Base-by-base conservation (phyloP, 768 basidiomycete species). In the Agaricus subrufescens region DNA sequence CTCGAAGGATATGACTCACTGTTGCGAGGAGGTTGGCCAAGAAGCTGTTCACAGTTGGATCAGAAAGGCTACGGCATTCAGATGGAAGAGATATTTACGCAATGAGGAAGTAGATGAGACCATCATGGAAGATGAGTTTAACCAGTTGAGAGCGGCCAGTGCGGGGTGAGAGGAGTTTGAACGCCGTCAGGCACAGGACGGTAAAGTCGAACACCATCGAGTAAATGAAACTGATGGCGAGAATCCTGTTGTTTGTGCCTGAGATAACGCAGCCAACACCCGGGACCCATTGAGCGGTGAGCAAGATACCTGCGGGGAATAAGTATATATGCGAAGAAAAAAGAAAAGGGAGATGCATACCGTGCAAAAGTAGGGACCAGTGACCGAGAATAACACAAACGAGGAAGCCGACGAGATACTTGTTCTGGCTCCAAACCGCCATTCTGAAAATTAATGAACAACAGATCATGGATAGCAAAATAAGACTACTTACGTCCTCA, bases 121-220 rank as follows among this genome's bases (percentile, higher is more conserved):
- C 87, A 63, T 89, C 87, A n/a, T 73, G 73, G 67, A 89, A 88
- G 57, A 89, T 81, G 50, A 89, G 78, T 46, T 69, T 76, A 47
- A 86, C 79, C 23, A 89, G 80, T 38, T 76, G 79, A 19, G 83
- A 82, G 34, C 80, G 79, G 46, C 68, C 73, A 19, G 74, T 66
- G 23, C 64, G 58, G 12, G 75, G 73, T 60, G 75, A 73, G 7
- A 79, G 62, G 19, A 89, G 77, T 61, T 89, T 89, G 68, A 72
- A 80, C 10, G 76, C 82, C 26, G 85, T 86, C 49, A 89, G 71
- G 46, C 70, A 71, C 30, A 89, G 67, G 49, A 89, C 85, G 14
- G 72, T 64, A 58, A 89, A 75, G 69, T 89, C 87, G 63, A 88
- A 87, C 23, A 71, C 69, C 87, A 89, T 89, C 47, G 84, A 80